Base-by-base conservation (phyloP, 2,329 filamentous ascomycete species). In the Aspergillus texensis region DNA sequence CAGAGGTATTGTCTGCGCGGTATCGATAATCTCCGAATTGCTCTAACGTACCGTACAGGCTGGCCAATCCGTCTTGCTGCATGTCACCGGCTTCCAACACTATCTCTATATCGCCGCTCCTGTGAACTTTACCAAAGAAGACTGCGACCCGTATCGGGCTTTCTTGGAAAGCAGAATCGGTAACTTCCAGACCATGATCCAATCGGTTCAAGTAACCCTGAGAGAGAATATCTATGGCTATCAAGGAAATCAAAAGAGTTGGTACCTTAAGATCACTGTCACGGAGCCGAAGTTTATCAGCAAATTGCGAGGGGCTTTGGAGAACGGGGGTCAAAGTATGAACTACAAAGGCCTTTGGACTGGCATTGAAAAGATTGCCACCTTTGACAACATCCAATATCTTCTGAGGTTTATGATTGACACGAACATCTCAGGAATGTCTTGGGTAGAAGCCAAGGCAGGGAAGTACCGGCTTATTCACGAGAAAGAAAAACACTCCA, bases 331-430 rank as follows among this genome's bases (percentile, higher is more conserved):
- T 48, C 70, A 72, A 43, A 83, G 86, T 63, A 90, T 91, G 63
- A 97, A 98, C 75, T 98, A 93, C 86, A 96, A 94, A 77, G 89
- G 90, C 5, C 84, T 97, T 78, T 99, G 95, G 94, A 91, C 88
- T 69, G 86, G 82, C 24, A 82, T 84, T 19, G 86, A 87, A 8
- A 91, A 91, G 24, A 88, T 98, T 67, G 86, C 94, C 77, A 98
- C 95, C 0, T 99, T 94, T 72, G 95, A 99, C 82, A 97, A 90
- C 70, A 94, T 99, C 62, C 92, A 96, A 82, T 99, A 97, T 74
- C 88, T 98, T 30, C 80, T 98, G 68, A 87, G 95, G 58, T 98
- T 99, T 80, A 99, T 99, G 95, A 94, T 99, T 57, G 95, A 99
- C 78, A 96, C 91, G 69, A 91, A 94, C 77, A 90, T 99, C 52